These are phyloP conservation scores for Usnea hakonensis DNA, from an alignment of 495 filamentous ascomycete genomes.

Conservation along the genomic window DNA sequence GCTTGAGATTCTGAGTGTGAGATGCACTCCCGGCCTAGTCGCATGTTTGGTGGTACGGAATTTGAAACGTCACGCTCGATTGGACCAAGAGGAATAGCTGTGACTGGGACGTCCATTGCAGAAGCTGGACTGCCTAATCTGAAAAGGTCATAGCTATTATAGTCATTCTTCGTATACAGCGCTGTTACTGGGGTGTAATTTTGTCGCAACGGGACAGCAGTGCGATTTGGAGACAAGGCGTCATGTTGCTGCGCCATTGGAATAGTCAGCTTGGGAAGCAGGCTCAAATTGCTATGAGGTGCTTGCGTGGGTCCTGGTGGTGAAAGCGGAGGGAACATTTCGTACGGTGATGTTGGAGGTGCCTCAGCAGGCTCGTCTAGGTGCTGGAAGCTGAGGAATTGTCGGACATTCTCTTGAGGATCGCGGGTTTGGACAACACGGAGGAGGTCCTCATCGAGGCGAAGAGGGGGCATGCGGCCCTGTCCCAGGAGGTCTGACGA, in stretches of 20 bases:
- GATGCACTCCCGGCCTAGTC: conserved; percentile 32
- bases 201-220: conserved; percentile 27
- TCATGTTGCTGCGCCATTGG: conserved; percentile 38
- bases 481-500: conserved; percentile 84
- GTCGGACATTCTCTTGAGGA: conserved; percentile 82
- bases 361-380: conserved; percentile 40
- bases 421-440: conserved; percentile 60
- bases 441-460: conserved; percentile 63
- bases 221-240: conserved; percentile 37
- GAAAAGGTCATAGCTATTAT: conserved; percentile 45
- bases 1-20: conserved; percentile 26
- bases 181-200: conserved; percentile 22
- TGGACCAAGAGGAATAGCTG: conserved; percentile 59
- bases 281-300: conserved; percentile 37
- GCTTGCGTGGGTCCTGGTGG: conserved; percentile 39
- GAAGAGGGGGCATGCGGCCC: conserved; percentile 49
- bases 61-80: conserved; percentile 67
- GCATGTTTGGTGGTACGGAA: conserved; percentile 91
- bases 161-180: conserved; percentile 13
- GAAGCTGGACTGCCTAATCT: conserved; percentile 74
- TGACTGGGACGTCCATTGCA: conserved; percentile 83
- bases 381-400: conserved; percentile 77
- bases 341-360: conserved; percentile 36
- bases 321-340: conserved; percentile 40
- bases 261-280: conserved; percentile 53